Conservation (phyloP, 768 basidiomycete species). For the Filobasidium wieringae region DNA sequence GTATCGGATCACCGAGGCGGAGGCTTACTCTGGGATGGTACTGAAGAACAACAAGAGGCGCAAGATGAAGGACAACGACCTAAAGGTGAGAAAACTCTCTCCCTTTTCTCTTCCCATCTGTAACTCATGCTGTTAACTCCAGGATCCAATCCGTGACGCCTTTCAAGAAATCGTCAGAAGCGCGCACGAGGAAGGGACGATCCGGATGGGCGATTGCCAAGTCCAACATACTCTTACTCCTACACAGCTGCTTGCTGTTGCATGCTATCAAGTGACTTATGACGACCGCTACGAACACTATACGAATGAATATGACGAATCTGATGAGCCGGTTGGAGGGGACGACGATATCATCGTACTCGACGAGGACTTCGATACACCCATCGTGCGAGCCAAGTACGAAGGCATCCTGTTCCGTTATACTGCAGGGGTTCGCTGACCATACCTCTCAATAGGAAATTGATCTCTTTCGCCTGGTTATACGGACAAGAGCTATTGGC, state of each 20-base stretch:
- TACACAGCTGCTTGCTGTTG: conserved; percentile 26
- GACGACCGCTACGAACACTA: conserved; percentile 23
- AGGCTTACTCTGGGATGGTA: conserved; percentile 33
- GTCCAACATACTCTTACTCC: conserved; percentile 17
- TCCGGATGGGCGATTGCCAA: background rate
- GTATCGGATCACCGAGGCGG: conserved; percentile 33
- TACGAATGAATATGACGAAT: conserved; percentile 17
- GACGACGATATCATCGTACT: conserved; percentile 6
- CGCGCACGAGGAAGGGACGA: conserved; percentile 15
- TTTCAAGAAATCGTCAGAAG: conserved; percentile 24
- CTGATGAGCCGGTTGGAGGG: conserved; percentile 10
- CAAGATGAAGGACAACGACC: conserved; percentile 29
- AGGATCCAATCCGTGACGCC: conserved; percentile 29
- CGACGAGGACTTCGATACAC: background rate
- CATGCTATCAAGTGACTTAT: conserved; percentile 35
- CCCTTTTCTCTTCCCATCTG: background rate
- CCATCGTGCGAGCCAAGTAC: conserved; percentile 13
- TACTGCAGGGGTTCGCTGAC: background rate
- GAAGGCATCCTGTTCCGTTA: background rate
- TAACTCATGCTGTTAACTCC: background rate
- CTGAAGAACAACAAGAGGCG: conserved; percentile 28
- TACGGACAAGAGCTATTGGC: conserved; percentile 27
- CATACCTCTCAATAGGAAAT: conserved; percentile 15
- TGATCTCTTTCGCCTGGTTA: conserved; percentile 34
- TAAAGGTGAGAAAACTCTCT: conserved; percentile 30